Evolutionary conservation across 495 filamentous ascomycete species (phyloP).

Genomic region (Xylaria palmicola): DNA sequence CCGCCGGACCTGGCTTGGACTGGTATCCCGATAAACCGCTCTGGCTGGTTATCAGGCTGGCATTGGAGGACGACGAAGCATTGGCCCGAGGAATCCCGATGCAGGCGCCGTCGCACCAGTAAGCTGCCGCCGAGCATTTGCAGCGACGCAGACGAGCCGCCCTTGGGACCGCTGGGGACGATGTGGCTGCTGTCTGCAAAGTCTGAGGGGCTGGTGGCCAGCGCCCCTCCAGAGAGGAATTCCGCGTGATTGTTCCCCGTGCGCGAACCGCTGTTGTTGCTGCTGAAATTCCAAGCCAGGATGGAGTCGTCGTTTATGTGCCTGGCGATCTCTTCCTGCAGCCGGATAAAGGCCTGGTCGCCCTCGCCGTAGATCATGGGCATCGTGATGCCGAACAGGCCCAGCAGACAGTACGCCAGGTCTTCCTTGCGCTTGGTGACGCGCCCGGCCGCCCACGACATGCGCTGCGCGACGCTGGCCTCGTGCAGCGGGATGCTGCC

Average conservation of each 20-base stretch:
- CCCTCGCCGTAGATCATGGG: slow-evolving; percentile 20
- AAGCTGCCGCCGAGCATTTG: background rate
- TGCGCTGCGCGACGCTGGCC: slow-evolving; percentile 15
- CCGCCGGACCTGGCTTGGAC: no score
- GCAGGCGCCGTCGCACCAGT: background rate
- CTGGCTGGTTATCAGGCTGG: background rate
- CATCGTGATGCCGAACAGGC: slow-evolving; percentile 16
- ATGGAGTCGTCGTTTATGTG: slow-evolving; percentile 26
- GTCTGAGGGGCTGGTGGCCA: background rate
- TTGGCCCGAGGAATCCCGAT: background rate
- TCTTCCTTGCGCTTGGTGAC: slow-evolving; percentile 16
- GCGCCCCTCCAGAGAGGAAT: background rate
- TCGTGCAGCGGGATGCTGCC: background rate
- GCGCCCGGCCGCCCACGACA: slow-evolving; percentile 16
- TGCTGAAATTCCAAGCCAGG: slow-evolving; percentile 17
- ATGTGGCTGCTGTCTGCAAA: background rate
- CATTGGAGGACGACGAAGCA: background rate
- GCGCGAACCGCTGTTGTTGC: no score
- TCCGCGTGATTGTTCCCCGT: no score
- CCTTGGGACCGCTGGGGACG: background rate
- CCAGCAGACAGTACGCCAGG: slow-evolving; percentile 14
- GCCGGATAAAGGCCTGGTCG: slow-evolving; percentile 21
- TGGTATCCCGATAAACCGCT: background rate
- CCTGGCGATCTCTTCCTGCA: slow-evolving; percentile 32
- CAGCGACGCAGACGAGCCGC: background rate